Conservation (phyloP, 352 stramenopile species). For the Phytophthora sp. region DNA sequence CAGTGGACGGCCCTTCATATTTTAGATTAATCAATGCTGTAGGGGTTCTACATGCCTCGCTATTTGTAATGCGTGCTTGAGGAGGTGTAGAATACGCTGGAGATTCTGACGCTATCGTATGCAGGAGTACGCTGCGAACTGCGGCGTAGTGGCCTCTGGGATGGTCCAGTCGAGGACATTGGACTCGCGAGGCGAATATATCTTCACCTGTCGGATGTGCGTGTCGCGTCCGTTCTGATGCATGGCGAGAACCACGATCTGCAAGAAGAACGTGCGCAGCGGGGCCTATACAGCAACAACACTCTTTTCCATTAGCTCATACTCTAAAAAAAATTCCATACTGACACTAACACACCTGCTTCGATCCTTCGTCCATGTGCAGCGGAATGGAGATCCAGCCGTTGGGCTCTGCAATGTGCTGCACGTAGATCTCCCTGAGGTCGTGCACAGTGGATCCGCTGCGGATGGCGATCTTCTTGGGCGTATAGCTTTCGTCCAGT, state of each 20-base stretch:
- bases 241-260: slow-evolving; percentile 97
- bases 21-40: slow-evolving; percentile 24
- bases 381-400: slow-evolving; percentile 95
- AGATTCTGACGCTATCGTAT: slow-evolving; percentile 45
- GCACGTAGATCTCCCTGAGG: slow-evolving; percentile 92
- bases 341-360: slow-evolving; percentile 42
- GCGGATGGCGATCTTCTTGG: slow-evolving; percentile 94
- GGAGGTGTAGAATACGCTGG: neutral
- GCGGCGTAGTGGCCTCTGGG: slow-evolving; percentile 62
- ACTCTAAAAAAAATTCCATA: too few relatives aligned
- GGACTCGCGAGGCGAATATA: slow-evolving; percentile 84
- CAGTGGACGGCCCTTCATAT: neutral
- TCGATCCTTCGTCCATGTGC: slow-evolving; percentile 43
- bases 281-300: slow-evolving; percentile 38
- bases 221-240: slow-evolving; percentile 98
- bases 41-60: neutral
- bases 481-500: slow-evolving; percentile 98
- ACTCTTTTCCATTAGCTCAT: too few relatives aligned
- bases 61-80: neutral
- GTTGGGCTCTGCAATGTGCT: slow-evolving; percentile 93
- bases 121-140: slow-evolving; percentile 73
- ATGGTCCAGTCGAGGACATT: slow-evolving; percentile 59
- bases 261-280: slow-evolving; percentile 94
- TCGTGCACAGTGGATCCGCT: slow-evolving; percentile 95
- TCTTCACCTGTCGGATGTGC: slow-evolving; percentile 94